Conservation (phyloP, 2,329 filamentous ascomycete species). For the Cercospora sp. region DNA sequence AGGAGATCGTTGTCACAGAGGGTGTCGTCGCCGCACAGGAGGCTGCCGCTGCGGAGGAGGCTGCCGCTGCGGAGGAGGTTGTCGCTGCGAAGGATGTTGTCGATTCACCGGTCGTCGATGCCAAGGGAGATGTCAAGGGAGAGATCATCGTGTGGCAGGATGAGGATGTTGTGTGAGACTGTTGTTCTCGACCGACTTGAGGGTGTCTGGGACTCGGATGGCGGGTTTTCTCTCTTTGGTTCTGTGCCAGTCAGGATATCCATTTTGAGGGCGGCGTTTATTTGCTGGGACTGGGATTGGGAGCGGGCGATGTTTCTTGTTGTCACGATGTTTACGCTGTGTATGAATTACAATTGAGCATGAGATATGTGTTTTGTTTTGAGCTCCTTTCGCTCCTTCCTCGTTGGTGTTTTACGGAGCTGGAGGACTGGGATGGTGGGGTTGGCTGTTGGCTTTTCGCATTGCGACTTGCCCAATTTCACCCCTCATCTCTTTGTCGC, state of each 20-base stretch:
- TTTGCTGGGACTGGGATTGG: background rate
- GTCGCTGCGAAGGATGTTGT: conserved; percentile 4
- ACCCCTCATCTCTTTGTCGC: background rate
- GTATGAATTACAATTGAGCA: background rate
- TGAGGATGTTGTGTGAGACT: background rate
- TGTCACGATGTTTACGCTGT: conserved; percentile 1
- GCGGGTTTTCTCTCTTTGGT: background rate
- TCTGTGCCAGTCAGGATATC: conserved; percentile 2
- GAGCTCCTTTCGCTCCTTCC: background rate
- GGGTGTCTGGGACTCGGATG: background rate
- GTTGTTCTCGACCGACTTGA: too few species aligned
- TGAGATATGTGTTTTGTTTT: background rate
- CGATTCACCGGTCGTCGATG: background rate
- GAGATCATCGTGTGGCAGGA: conserved; percentile 37
- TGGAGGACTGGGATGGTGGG: background rate
- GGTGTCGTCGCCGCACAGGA: too few species aligned
- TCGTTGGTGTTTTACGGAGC: background rate
- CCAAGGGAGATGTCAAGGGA: conserved; percentile 20
- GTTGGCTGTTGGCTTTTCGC: background rate
- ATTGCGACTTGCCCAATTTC: background rate
- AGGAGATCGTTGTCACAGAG: background rate
- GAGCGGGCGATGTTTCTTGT: background rate
- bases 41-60: background rate
- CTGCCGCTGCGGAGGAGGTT: background rate
- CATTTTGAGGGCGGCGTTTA: background rate